Evolutionary conservation across 306 rosid species (phyloP).

Genomic region (Quillaja saponaria): DNA sequence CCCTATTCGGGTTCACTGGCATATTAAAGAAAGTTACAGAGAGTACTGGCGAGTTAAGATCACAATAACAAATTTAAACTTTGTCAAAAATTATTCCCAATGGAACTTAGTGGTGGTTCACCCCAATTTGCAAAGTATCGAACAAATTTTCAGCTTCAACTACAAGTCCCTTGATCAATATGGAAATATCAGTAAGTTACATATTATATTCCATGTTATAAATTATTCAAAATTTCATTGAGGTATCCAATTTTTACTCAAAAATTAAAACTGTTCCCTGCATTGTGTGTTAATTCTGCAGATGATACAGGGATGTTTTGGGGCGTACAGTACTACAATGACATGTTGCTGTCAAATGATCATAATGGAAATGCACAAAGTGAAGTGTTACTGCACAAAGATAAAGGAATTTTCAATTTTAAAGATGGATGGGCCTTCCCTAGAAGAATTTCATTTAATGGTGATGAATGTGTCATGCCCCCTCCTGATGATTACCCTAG

Average conservation of each 20-base stretch:
- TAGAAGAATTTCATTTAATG: slow-evolving; percentile 67
- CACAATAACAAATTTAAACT: slow-evolving; percentile 68
- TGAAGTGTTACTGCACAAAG: slow-evolving; percentile 70
- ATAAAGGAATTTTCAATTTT: slow-evolving; percentile 56
- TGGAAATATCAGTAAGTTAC: slow-evolving; percentile 62
- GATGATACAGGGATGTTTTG: slow-evolving; percentile 85
- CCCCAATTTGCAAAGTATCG: slow-evolving; percentile 61
- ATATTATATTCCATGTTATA: too few relatives aligned
- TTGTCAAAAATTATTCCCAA: slow-evolving; percentile 63
- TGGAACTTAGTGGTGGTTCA: slow-evolving; percentile 77
- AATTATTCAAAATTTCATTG: too few relatives aligned
- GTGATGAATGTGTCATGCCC: slow-evolving; percentile 84
- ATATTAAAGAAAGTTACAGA: slow-evolving; percentile 70
- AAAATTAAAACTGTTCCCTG: not conserved
- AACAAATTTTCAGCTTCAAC: slow-evolving; percentile 81
- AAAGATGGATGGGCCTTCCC: slow-evolving; percentile 83
- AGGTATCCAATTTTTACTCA: too few relatives aligned
- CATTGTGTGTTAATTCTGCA: slow-evolving; percentile 19
- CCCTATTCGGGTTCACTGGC: slow-evolving; percentile 84
- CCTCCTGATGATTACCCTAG: slow-evolving; percentile 64
- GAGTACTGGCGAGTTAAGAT: slow-evolving; percentile 81
- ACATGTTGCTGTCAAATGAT: slow-evolving; percentile 62
- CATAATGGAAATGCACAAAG: slow-evolving; percentile 60
- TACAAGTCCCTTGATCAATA: slow-evolving; percentile 49
- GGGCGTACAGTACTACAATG: slow-evolving; percentile 73